These are phyloP conservation scores for Phaffomyces antillensis DNA, from an alignment of 805 yeast species.

Conservation along the genomic window DNA sequence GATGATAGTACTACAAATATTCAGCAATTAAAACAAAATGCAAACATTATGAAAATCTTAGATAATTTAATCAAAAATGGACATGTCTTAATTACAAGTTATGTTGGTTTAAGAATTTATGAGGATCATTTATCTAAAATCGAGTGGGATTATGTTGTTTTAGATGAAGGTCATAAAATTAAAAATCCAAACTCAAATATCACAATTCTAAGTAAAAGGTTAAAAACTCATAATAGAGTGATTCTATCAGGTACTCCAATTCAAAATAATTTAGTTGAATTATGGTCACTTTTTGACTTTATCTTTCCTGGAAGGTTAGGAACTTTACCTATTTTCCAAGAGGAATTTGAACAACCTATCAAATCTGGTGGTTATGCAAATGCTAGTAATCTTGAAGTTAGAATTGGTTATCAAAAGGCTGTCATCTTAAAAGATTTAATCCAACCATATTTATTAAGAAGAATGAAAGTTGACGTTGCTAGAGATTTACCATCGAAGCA, in stretches of 20 bases:
- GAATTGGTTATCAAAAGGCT: conserved; percentile 94
- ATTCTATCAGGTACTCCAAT: conserved; percentile 95
- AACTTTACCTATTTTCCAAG: conserved; percentile 89
- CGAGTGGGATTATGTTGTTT: conserved; percentile 83
- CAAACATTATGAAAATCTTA: conserved; percentile 41
- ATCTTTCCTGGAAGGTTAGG: conserved; percentile 93
- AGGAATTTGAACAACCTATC: conserved; percentile 86
- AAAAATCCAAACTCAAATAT: conserved; percentile 90
- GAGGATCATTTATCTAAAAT: conserved; percentile 53
- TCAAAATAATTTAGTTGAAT: conserved; percentile 83
- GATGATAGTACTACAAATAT: conserved; percentile 29
- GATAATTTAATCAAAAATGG: conserved; percentile 60
- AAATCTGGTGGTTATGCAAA: conserved; percentile 98
- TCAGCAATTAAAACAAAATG: conserved; percentile 24
- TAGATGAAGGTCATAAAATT: conserved; percentile 96
- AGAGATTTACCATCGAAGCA: conserved; percentile 87
- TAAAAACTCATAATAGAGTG: conserved; percentile 77
- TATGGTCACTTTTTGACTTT: conserved; percentile 95
- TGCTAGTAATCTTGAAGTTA: conserved; percentile 93
- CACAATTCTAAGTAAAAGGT: conserved; percentile 75
- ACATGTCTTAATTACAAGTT: conserved; percentile 84
- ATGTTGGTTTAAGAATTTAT: conserved; percentile 75
- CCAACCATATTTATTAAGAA: conserved; percentile 78
- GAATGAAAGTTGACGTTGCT: conserved; percentile 92
- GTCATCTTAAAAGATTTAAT: conserved; percentile 81